Base-by-base conservation (phyloP, 2,329 filamentous ascomycete species). In the Teratosphaeria epicoccoides region DNA sequence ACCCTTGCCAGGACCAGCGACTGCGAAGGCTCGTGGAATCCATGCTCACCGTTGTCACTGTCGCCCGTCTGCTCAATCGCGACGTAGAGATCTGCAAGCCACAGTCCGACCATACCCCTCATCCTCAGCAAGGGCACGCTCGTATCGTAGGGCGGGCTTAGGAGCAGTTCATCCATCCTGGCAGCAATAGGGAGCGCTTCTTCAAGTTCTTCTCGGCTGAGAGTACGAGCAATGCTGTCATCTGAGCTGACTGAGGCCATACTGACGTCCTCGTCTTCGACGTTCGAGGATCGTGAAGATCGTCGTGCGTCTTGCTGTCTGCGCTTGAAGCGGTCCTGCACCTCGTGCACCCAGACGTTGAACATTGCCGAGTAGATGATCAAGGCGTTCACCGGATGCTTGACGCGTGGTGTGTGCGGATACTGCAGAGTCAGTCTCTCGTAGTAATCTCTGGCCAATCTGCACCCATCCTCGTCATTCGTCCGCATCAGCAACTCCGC, bases 361-460 rank as follows among this genome's bases (percentile, higher is more conserved):
- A 91, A 83, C 71, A 95, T 79, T 12, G 85, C 85, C 12, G 87
- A 83, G 70, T 88, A 90, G 66, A 96, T 95, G 55, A 88, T 82
- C 33, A 86, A 65, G 10, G 87, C 82, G 57, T 81, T 85, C 43
- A 83, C 70, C 2, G 75, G 70, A 48, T 79, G 70, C 0, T 82
- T 81, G 17, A 76, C 74, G 54, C 74, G 73, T 60, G 80, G 75
- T 60, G 83, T 80, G 72, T 85, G 83, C 6, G 88, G 84, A 67
- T 90, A 79, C 63, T 88, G 84, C 58, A 88, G 76, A 48, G 91
- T 85, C 54, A 96, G 74, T 24, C 78, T 78, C 57, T 91, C 84
- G 63, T 93, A 89, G 68, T 91, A 95, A 3, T 78, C 71, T 55
- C 76, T 78, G 10, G 79, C 82, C 46, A 75, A 71, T 52, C 76